phyloP scores from a whole-genome alignment of 805 yeast species.

The Suhomyces sp. region DNA sequence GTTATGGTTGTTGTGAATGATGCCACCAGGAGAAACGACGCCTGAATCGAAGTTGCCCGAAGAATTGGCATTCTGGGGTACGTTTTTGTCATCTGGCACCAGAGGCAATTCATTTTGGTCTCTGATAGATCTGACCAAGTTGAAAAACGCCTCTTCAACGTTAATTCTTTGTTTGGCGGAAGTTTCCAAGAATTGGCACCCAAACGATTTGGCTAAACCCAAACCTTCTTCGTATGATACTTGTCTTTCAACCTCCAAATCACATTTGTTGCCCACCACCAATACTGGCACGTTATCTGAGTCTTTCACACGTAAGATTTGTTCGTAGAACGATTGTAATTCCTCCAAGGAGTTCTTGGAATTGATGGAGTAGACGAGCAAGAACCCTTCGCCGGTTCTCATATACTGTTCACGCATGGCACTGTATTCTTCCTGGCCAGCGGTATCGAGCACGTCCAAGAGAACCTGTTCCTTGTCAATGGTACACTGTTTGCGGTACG shows the following conservation, averaged over 20 bases:
- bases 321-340: conserved; percentile 73
- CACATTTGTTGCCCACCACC: conserved; percentile 79
- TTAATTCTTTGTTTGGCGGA: conserved; percentile 89
- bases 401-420: conserved; percentile 87
- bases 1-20: conserved; percentile 3
- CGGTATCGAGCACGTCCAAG: conserved; percentile 90
- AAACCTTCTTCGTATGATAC: conserved; percentile 67
- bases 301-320: conserved; percentile 76
- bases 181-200: conserved; percentile 82
- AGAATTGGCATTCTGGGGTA: conserved; percentile 4
- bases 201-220: conserved; percentile 61
- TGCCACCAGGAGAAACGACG: no score
- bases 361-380: conserved; percentile 85
- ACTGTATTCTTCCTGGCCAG: conserved; percentile 96
- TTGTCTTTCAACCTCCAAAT: conserved; percentile 72
- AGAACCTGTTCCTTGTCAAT: conserved; percentile 67
- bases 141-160: conserved; percentile 82
- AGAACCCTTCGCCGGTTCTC: conserved; percentile 94
- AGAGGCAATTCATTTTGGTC: conserved; percentile 15
- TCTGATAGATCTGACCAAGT: conserved; percentile 59
- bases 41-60: conserved; percentile 8
- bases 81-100: conserved; percentile 3
- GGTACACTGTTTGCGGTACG: conserved; percentile 82
- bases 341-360: conserved; percentile 85
- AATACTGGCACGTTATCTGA: conserved; percentile 70